phyloP scores from a whole-genome alignment of 2,329 filamentous ascomycete genomes.

The Chaetomiaceae sp. region DNA sequence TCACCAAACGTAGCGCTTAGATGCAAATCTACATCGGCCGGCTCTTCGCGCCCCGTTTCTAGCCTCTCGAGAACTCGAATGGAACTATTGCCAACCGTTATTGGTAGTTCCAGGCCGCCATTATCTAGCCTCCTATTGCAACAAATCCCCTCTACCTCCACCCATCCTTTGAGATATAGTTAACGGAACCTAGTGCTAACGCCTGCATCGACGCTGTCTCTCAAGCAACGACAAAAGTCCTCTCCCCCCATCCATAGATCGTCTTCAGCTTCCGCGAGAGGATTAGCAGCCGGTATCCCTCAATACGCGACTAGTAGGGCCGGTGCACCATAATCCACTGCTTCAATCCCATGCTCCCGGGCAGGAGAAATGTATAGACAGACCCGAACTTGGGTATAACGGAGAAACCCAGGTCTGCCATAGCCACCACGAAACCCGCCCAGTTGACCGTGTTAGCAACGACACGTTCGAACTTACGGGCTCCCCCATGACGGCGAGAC shows the following conservation, averaged over 20 bases:
- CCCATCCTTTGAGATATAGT: too few relatives aligned
- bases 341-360: slow-evolving; percentile 23
- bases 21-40: too few relatives aligned
- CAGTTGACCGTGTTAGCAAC: slow-evolving; percentile 28
- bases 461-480: not conserved
- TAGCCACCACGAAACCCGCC: slow-evolving; percentile 35
- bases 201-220: not conserved
- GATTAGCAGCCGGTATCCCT: slow-evolving; percentile 27
- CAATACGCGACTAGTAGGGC: slow-evolving; percentile 33
- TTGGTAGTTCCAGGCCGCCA: too few relatives aligned
- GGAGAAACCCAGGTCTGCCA: slow-evolving; percentile 37
- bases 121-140: too few relatives aligned
- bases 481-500: not conserved
- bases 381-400: slow-evolving; percentile 37
- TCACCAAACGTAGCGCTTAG: not conserved
- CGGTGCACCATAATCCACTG: slow-evolving; percentile 33
- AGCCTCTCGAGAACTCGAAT: too few relatives aligned
- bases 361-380: slow-evolving; percentile 35
- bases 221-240: slow-evolving; percentile 26
- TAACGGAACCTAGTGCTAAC: not conserved
- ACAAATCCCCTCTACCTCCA: too few relatives aligned
- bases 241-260: slow-evolving; percentile 33
- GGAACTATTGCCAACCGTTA: too few relatives aligned
- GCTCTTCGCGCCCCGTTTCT: too few relatives aligned
- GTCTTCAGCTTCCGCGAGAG: slow-evolving; percentile 29